Conservation (phyloP, 2,329 filamentous ascomycete genomes). For the Fusarium sp. region DNA sequence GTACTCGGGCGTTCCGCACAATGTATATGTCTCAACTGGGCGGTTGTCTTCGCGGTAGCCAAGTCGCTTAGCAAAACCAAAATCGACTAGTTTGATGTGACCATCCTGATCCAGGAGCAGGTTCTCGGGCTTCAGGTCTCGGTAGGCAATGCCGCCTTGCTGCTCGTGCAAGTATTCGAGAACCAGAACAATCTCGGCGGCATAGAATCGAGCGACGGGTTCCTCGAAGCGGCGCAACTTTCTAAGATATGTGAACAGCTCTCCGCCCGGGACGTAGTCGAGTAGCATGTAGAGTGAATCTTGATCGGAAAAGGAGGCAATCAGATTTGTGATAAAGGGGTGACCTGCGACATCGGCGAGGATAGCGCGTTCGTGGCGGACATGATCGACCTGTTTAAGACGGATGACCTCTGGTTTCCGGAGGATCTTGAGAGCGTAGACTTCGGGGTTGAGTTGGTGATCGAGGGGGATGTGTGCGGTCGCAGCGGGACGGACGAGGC, state of each 20-base stretch:
- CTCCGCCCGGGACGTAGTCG: conserved; percentile 85
- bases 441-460: conserved; percentile 56
- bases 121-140: conserved; percentile 87
- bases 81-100: conserved; percentile 86
- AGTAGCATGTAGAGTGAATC: conserved; percentile 86
- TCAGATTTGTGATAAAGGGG: conserved; percentile 84
- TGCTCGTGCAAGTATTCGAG: conserved; percentile 84
- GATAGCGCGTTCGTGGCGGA: conserved; percentile 84
- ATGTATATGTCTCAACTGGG: conserved; percentile 79
- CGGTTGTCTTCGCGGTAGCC: conserved; percentile 62
- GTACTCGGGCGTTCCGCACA: conserved; percentile 87
- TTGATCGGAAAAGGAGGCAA: conserved; percentile 82
- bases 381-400: conserved; percentile 88
- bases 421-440: conserved; percentile 86
- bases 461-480: conserved; percentile 57
- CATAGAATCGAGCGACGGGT: conserved; percentile 82
- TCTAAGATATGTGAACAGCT: conserved; percentile 85
- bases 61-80: conserved; percentile 85
- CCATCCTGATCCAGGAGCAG: conserved; percentile 81
- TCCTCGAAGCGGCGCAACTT: conserved; percentile 84
- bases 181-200: conserved; percentile 84
- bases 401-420: conserved; percentile 80
- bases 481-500: conserved; percentile 76
- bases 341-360: conserved; percentile 82
- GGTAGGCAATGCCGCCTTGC: conserved; percentile 81